Evolutionary conservation across 495 filamentous ascomycete genomes (phyloP), one percentile per base, ranked within the genome.

Genomic region (Penicillium dipodomyicola): DNA sequence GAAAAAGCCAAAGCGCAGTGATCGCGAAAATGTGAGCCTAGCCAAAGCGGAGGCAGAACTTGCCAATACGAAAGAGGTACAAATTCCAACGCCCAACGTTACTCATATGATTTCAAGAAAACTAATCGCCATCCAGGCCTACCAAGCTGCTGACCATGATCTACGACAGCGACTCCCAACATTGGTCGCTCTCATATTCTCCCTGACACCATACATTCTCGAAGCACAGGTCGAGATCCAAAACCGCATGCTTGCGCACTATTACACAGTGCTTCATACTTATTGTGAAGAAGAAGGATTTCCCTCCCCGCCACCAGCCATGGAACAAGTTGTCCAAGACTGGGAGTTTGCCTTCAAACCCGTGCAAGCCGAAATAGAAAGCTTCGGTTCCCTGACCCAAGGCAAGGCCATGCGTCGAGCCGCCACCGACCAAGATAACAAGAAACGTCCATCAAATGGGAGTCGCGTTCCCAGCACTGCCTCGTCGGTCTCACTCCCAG

Each of bases 1-100:
- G 58, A 87, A 85, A 65, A 96, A 96, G 67, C 65, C 79, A 15
- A 87, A 83, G 42, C 82, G 87, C 51, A 84, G 83, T 25, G 84
- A 92, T 30, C 81, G 90, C 49, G 93, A 97, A 49, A 92, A 96
- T 65, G 78, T 80, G 11, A 76, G 83, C 4, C 73, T 96, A 30
- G 84, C 81, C 35, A 93, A 91, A 64, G 84, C 87, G n/a, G 88
- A 96, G 68, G 67, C 69, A n/a, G 91, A 96, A 49, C 71, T 95
- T 43, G 77, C 81, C 9, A 77, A 70, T 57, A 81, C 87, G 19
- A 85, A 82, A 60, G 85, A 87, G 65, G 89, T 89, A 79, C 59
- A 72, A 15, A 12, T 7, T 8, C 17, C 12, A 29, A 32, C n/a
- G 35, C 6, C 15, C 35, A 20, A 20, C 20, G 20, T 20, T 20